Evolutionary conservation across 305 asterid genomes (phyloP).

Genomic region (Solanum hybrid): DNA sequence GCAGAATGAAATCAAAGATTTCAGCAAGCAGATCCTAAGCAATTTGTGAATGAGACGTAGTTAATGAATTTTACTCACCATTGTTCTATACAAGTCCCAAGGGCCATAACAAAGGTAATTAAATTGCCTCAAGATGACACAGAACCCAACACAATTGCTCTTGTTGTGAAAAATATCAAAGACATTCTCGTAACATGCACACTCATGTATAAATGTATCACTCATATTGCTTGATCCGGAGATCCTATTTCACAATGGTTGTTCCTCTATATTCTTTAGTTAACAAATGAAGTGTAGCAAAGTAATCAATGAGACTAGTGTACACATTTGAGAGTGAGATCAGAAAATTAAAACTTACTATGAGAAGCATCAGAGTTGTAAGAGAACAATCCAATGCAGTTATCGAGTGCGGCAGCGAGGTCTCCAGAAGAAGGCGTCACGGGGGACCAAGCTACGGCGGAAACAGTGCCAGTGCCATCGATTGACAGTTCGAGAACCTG

Average conservation of each 20-base stretch:
- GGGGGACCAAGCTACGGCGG: conserved; percentile 80
- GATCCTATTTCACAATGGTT: background rate
- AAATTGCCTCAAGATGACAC: background rate
- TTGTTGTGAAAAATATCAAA: background rate
- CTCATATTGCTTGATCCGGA: background rate
- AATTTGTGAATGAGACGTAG: background rate
- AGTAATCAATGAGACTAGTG: background rate
- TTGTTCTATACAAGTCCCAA: background rate
- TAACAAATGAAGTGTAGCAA: background rate
- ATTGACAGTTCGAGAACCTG: conserved; percentile 66
- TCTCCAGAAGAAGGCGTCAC: conserved; percentile 67
- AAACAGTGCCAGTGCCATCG: conserved; percentile 32
- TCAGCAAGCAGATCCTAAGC: background rate
- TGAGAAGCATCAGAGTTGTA: conserved; percentile 26
- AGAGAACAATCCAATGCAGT: conserved; percentile 46
- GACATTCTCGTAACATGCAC: background rate
- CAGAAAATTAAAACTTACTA: conserved; percentile 32
- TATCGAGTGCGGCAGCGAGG: conserved; percentile 62
- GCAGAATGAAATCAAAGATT: background rate
- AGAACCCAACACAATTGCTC: background rate
- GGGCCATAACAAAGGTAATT: background rate
- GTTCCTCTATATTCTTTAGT: background rate
- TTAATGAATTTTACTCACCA: background rate
- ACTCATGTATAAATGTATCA: background rate
- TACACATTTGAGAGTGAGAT: background rate